Percentiles rank a stretch among this genome's conserved stretches.
Evolutionary conservation across 2,329 filamentous ascomycete genomes (phyloP).

Genomic region (Blumeria hordei): DNA sequence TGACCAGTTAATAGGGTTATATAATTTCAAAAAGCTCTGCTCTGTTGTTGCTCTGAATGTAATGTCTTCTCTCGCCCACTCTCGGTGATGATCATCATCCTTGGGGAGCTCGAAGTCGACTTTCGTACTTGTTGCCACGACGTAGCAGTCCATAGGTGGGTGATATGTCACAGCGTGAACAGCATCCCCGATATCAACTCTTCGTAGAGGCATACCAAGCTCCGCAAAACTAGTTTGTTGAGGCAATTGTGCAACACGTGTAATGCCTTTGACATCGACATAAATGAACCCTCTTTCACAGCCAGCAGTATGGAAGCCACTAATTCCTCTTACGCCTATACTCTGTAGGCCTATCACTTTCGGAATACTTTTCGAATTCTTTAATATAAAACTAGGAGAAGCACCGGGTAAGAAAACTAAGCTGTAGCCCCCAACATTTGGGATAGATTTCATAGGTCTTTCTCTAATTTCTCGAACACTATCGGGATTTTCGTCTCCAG

Average conservation of each 20-base stretch:
- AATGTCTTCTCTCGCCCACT: slow-evolving; percentile 51
- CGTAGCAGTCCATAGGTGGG: slow-evolving; percentile 47
- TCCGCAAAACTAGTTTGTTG: slow-evolving; percentile 42
- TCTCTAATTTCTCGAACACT: slow-evolving; percentile 20
- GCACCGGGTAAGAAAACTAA: slow-evolving; percentile 62
- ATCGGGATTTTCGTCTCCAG: slow-evolving; percentile 23
- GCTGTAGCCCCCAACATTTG: slow-evolving; percentile 52
- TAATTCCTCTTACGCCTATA: slow-evolving; percentile 43
- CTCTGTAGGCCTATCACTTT: slow-evolving; percentile 52
- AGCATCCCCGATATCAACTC: slow-evolving; percentile 44
- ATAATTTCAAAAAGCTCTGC: slow-evolving; percentile 49
- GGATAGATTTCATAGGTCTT: slow-evolving; percentile 20
- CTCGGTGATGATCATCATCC: slow-evolving; percentile 57
- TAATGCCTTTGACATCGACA: slow-evolving; percentile 44
- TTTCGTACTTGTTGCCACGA: slow-evolving; percentile 42
- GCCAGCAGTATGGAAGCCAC: slow-evolving; percentile 49
- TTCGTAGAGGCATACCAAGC: slow-evolving; percentile 50
- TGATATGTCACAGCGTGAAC: slow-evolving; percentile 57
- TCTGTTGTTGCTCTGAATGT: slow-evolving; percentile 41
- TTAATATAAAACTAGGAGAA: slow-evolving; percentile 62
- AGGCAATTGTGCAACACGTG: slow-evolving; percentile 52
- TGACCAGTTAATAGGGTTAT: slow-evolving; percentile 54
- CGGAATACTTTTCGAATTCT: slow-evolving; percentile 53
- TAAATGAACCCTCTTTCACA: slow-evolving; percentile 71
- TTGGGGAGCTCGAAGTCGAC: slow-evolving; percentile 64